These are phyloP conservation scores for Cynara cardunculus DNA, from an alignment of 129 eudicot species.

Conservation along the genomic window DNA sequence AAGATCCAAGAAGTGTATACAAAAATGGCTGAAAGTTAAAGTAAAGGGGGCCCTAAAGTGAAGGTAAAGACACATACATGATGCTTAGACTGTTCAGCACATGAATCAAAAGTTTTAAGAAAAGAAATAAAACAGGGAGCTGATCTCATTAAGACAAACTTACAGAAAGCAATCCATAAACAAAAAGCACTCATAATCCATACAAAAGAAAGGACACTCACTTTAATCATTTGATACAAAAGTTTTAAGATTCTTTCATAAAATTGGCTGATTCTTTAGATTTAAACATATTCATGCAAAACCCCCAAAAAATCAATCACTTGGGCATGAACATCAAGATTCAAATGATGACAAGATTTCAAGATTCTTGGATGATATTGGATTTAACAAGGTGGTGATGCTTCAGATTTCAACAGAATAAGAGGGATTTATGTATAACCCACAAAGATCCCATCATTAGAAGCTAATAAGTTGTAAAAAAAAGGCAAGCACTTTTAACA, in stretches of 20 bases:
- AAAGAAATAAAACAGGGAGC: slow-evolving; percentile 7
- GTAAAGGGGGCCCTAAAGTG: slow-evolving; percentile 50
- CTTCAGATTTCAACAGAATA: neutral
- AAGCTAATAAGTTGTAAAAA: neutral
- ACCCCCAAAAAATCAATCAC: neutral
- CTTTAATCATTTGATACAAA: slow-evolving; percentile 37
- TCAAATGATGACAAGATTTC: slow-evolving; percentile 3
- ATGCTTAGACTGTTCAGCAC: slow-evolving; percentile 26
- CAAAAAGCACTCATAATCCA: slow-evolving; percentile 28
- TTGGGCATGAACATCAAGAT: too few species aligned
- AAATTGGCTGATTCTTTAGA: slow-evolving; percentile 5
- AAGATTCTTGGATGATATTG: slow-evolving; percentile 10
- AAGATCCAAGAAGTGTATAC: slow-evolving; percentile 27
- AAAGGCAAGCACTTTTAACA: neutral
- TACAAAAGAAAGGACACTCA: slow-evolving; percentile 37
- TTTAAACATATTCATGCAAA: slow-evolving; percentile 19
- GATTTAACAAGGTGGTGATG: neutral
- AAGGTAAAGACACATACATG: slow-evolving; percentile 78
- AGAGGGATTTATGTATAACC: neutral
- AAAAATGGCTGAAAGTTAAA: slow-evolving; percentile 42
- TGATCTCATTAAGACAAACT: slow-evolving; percentile 39
- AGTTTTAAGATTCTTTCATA: slow-evolving; percentile 27
- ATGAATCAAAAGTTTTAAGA: slow-evolving; percentile 22
- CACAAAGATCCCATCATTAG: slow-evolving; percentile 7
- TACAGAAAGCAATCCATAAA: slow-evolving; percentile 41